Evolutionary conservation across 768 basidiomycete genomes (phyloP), one percentile per base, ranked within the genome.

Genomic region (Leucocoprinus leucothites): DNA sequence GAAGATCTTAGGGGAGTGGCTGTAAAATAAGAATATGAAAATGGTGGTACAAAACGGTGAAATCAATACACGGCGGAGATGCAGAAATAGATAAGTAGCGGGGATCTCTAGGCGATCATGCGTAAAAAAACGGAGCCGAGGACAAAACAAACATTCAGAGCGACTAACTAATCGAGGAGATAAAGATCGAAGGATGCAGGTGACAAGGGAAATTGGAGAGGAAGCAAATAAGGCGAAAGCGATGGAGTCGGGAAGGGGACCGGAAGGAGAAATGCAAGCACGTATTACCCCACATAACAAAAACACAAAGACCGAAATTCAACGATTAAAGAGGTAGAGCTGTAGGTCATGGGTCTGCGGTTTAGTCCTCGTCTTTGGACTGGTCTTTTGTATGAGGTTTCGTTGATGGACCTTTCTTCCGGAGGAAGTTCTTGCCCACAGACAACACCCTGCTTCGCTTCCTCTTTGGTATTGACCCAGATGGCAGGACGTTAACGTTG

Each of bases 401-500:
- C 14, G 25, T 49, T 16, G n/a, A 31, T 22, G 54, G 35, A 8
- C 26, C 21, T 26, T 56, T 53, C 19, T 45, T 56, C 40, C 47
- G 47, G n/a, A 56, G 19, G 38, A 56, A 43, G 19, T 13, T 56
- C 31, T 49, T 56, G 11, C 54, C 47, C 40, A 48, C 47, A 21
- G 54, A 48, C n/a, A 56, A 28, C 11, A 56, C 54, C 4, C 31
- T 31, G 14, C 35, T 48, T 13, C n/a, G 48, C 28, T 48, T 56
- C 47, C 38, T 56, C 45, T 49, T 56, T 3, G 54, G 58, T 25
- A 58, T 48, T 5, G 60, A 28, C 16, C 58, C 61, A 36, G 43
- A 16, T n/a, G 54, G 47, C 4, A 48, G 50, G 34, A 49, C 48
- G 8, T 66, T 63, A 2, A 76, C 65, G 48, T 73, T 71, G 36